Base-by-base conservation (phyloP, 768 basidiomycete species). In the Boletus vermiculosoides region DNA sequence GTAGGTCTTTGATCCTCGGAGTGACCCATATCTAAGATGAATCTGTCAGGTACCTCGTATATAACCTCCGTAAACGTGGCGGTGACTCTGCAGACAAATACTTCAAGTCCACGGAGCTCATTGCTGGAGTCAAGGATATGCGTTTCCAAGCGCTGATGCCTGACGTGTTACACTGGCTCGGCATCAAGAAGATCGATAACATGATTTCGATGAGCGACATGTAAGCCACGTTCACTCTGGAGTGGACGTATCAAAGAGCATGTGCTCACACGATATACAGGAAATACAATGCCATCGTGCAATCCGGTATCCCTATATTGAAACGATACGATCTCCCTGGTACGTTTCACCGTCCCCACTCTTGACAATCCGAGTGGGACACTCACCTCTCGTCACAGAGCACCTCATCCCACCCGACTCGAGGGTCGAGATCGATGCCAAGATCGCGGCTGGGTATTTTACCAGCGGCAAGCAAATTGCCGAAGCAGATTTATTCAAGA, bases 131-230 rank as follows among this genome's bases (percentile, higher is more conserved):
- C 23, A 91, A 93, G 74, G 92, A 94, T 67, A 92, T 94, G 92
- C 84, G 93, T n/a, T 94, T 94, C 86, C 80, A 87, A 70, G 91
- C 88, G 22, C 78, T 93, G 58, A 97, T 98, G 94, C 96, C 96
- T 4, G 96, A 98, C 69, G 89, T 97, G 7, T 75, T 98, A 45
- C 93, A 94, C 70, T 98, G 94, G 92, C 74, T 98, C 18, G 96
- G 96, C 0, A 89, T 98, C 67, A 86, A 70, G 73, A 92, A 92
- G 79, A 83, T 98, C 45, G 85, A 93, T 72, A 87, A 87, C 66
- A 85, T 98, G 86, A 86, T 96, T 16, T 87, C 85, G 23, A 92
- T 92, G 91, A 91, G 89, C 56, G 90, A 92, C 66, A 91, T 92
- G 69, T 84, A 48, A 56, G 79, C 69, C 11, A 36, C 15, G 11